These are phyloP conservation scores for Eucalyptus curtisii DNA, from an alignment of 345 rosid species.

Conservation along the genomic window DNA sequence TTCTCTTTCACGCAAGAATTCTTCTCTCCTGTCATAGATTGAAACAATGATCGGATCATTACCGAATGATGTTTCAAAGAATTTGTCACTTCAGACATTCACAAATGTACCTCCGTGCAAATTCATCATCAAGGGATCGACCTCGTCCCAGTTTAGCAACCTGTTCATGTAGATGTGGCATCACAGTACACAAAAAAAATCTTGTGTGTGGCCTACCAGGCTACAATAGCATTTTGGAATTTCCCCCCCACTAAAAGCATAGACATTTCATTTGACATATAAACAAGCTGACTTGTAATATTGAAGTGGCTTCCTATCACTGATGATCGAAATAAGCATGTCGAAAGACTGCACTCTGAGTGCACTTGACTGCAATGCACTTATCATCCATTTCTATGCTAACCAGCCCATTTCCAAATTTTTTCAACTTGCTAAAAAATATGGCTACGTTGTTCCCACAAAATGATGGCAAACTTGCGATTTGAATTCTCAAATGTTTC, in stretches of 20 bases:
- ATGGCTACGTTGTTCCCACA: background rate
- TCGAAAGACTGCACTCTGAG: background rate
- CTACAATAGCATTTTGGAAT: background rate
- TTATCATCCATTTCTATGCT: background rate
- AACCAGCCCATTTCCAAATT: background rate
- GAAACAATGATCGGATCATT: background rate
- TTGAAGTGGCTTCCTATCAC: background rate
- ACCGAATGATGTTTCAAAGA: background rate
- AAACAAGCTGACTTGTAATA: background rate
- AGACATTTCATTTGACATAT: background rate
- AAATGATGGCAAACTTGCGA: background rate
- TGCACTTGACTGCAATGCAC: background rate
- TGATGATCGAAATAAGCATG: background rate
- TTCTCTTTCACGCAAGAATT: background rate
- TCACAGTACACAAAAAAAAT: background rate
- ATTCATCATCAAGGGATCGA: background rate
- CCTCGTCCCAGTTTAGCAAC: background rate
- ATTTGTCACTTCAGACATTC: background rate
- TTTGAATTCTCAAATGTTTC: background rate
- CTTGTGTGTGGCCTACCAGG: background rate
- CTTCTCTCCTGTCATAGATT: background rate
- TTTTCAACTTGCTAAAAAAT: background rate
- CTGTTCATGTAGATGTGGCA: background rate
- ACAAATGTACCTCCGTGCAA: background rate
- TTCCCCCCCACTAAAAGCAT: background rate